Evolutionary conservation across 768 basidiomycete species (phyloP), one percentile per base, ranked within the genome.

Genomic region (Tubosaeta brunneosetosa): DNA sequence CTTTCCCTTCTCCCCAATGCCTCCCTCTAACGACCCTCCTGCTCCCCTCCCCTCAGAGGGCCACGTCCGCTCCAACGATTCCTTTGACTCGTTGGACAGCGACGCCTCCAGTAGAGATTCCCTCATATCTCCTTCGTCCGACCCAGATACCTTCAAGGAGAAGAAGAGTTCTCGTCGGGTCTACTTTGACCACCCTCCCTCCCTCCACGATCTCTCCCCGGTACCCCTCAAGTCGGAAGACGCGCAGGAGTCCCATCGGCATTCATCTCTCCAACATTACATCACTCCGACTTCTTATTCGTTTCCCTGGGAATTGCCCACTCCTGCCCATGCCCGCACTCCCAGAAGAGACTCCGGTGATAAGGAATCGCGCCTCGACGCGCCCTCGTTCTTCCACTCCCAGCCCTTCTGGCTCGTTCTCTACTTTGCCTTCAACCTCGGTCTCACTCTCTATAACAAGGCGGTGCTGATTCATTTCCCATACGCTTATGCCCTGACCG

Each of bases 381-480:
- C 60, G 0, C 50, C 55, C 27, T 54, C 60, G 3, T 65, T 68
- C 52, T 60, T 55, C 48, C 56, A 61, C 4, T 73, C 71, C 4
- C 64, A 70, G 22, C 58, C 69, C 1, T 73, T 76, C 49, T 94
- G 91, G 91, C 79, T 97, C 16, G 59, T 68, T 4, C 74, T 91
- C 55, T 98, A 97, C 74, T 97, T 99, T 64, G 68, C 74, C 55
- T 88, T 94, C 78, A 98, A 97, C 70, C 84, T 98, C 27, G 80
- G 82, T 11, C 81, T 99, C 57, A 98, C 95, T 8, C 74, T 99
- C 41, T 97, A 91, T 72, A 99, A 99, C 80, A 99, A 99, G 71
- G 78, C 82, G 34, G 85, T 98, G 16, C 83, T 99, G 55, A 85
- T 90, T 49, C 82, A 80, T 51, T 98, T 98, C 65, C 97, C 97